Base-by-base conservation (phyloP, 2,329 filamentous ascomycete genomes). In the Plenodomus tracheiphilus region DNA sequence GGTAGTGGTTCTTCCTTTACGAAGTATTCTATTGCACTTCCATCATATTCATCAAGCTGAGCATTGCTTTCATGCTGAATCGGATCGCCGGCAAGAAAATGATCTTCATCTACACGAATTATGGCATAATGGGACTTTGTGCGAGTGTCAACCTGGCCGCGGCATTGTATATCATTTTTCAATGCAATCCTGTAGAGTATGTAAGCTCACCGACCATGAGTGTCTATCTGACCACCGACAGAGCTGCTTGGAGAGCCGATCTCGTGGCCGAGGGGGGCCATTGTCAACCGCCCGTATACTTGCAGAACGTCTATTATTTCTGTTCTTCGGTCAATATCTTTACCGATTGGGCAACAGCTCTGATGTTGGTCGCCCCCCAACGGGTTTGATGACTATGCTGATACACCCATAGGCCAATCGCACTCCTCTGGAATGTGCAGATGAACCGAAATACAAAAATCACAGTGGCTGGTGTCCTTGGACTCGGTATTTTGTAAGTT, bases 1-100 rank as follows among this genome's bases (percentile, higher is more conserved):
- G 6, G 4, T 34, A 71, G 68, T 72, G 62, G 56, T 72, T 72
- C 57, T 72, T 71, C 47, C 59, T 72, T 49, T 73, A 69, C 40
- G 65, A 72, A 42, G 52, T 71, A 41, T 70, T 72, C 45, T 73
- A 69, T 45, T 72, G 70, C 55, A 56, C 64, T 4, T 56, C 68
- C 7, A 65, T 72, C 41, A 69, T 73, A 10, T 65, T 66, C 6
- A 62, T 71, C 49, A 73, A 73, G 53, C 54, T 72, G n/a, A 66
- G 62, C 51, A 72, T 73, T 21, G 62, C 68, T 0, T 64, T 71
- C 43, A 70, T 69, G 65, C 51, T 72, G 41, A 64, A 69, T 34
- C 66, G 69, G 8, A 66, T 72, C 30, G 70, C 69, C 7, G 62
- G 58, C 1, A 62, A 60, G 8, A 64, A 58, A 37, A 59, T 55